phyloP scores from a whole-genome alignment of 2,329 filamentous ascomycete genomes.

The Arthroderma uncinatum region DNA sequence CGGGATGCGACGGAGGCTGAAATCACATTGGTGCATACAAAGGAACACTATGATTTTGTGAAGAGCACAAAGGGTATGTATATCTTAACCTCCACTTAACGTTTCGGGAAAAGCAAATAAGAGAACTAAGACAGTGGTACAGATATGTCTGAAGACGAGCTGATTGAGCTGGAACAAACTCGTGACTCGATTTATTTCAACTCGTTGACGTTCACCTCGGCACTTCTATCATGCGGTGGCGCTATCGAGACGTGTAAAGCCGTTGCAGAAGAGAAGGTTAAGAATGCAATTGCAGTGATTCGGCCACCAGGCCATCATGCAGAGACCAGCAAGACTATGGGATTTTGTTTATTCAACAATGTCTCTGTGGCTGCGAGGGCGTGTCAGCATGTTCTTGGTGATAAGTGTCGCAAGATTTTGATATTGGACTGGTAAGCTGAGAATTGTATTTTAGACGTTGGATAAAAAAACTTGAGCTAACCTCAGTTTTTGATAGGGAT shows the following conservation, averaged over 20 bases:
- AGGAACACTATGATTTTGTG: conserved; percentile 71
- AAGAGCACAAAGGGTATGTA: conserved; percentile 41
- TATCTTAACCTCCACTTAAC: background rate
- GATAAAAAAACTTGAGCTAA: background rate
- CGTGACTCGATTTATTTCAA: conserved; percentile 76
- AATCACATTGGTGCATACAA: conserved; percentile 66
- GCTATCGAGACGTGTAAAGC: conserved; percentile 92
- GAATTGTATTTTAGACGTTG: background rate
- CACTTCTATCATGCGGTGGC: conserved; percentile 75
- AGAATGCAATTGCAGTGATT: conserved; percentile 92
- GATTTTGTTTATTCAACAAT: conserved; percentile 97
- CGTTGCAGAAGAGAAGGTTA: conserved; percentile 71
- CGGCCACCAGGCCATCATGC: conserved; percentile 92
- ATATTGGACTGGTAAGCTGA: conserved; percentile 80
- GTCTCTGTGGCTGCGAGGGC: conserved; percentile 84
- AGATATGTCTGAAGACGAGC: conserved; percentile 46
- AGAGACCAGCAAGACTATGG: conserved; percentile 73
- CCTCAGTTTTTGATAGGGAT: conserved; percentile 38
- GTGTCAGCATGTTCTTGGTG: conserved; percentile 70
- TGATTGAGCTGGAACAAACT: conserved; percentile 58
- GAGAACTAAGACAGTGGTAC: conserved; percentile 4
- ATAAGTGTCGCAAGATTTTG: conserved; percentile 73
- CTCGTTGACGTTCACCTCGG: conserved; percentile 66
- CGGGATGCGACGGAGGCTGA: conserved; percentile 68
- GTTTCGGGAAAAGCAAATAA: background rate